Evolutionary conservation across 805 yeast genomes (phyloP).

Genomic region (Schwanniomyces sp.): DNA sequence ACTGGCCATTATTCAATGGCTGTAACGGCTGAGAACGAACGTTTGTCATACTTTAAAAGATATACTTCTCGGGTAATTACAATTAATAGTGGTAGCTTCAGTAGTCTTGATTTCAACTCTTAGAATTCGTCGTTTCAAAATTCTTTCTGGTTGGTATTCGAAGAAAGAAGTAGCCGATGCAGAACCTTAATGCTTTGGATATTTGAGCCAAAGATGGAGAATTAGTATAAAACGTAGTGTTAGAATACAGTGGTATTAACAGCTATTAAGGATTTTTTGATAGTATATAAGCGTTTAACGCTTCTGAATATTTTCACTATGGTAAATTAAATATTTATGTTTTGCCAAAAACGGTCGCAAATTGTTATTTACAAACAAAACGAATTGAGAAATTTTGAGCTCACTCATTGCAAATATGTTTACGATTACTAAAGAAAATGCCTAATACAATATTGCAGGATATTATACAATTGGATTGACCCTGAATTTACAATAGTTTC

Average conservation of each 20-base stretch:
- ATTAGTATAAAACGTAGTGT: not conserved
- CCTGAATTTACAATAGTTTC: not conserved
- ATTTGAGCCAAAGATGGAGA: not conserved
- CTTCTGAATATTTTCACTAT: slow-evolving; percentile 6
- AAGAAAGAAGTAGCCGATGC: slow-evolving; percentile 1
- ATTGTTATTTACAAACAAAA: slow-evolving; percentile 10
- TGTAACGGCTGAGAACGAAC: slow-evolving; percentile 51
- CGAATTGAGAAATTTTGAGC: slow-evolving; percentile 8
- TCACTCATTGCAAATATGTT: slow-evolving; percentile 1
- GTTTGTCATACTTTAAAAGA: slow-evolving; percentile 15
- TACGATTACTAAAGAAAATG: not conserved
- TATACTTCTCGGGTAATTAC: not conserved
- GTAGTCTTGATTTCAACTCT: not conserved
- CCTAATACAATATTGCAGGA: not conserved
- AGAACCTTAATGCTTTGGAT: not conserved
- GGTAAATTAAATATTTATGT: slow-evolving; percentile 6
- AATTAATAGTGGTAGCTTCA: not conserved
- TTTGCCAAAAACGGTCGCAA: slow-evolving; percentile 7
- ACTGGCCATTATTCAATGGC: slow-evolving; percentile 52
- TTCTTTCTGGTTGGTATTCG: not conserved
- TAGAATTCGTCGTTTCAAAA: not conserved
- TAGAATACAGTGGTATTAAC: not conserved
- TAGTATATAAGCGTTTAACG: slow-evolving; percentile 1
- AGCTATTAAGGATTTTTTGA: not conserved
- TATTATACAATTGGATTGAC: not conserved